Evolutionary conservation across 768 basidiomycete species (phyloP).

Genomic region (Amanita muscaria): DNA sequence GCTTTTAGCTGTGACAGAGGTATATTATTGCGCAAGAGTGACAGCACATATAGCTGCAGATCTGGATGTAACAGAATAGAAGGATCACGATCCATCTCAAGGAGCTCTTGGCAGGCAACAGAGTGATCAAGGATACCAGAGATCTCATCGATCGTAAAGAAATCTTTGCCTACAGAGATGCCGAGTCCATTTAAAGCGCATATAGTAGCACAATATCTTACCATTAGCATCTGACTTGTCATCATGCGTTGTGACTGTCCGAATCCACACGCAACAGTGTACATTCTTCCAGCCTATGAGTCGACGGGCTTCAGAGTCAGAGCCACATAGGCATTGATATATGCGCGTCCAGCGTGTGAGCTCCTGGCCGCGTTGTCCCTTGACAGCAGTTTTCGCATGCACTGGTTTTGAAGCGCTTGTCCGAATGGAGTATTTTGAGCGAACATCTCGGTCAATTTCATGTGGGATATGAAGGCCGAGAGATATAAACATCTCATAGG

Average conservation of each 20-base stretch:
- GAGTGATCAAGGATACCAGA: conserved; percentile 3
- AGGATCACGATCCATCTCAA: background rate
- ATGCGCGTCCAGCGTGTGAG: background rate
- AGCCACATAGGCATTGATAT: background rate
- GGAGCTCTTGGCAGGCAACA: background rate
- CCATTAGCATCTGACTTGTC: too few species aligned
- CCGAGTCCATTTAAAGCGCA: background rate
- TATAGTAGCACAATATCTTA: too few species aligned
- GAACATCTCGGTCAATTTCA: background rate
- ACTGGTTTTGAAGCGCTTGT: background rate
- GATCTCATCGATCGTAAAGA: background rate
- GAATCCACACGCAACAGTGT: conserved; percentile 1
- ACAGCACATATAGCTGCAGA: background rate
- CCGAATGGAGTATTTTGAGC: background rate
- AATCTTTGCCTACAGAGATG: background rate
- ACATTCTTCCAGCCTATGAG: background rate
- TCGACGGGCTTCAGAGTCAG: background rate
- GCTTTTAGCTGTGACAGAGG: conserved; percentile 11
- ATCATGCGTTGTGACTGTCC: conserved; percentile 1
- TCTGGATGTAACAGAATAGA: background rate
- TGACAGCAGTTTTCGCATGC: background rate
- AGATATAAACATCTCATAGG: too few species aligned
- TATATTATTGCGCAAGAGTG: conserved; percentile 10
- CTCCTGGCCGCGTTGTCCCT: too few species aligned
- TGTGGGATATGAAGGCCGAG: background rate